A percentile compares a stretch with the other conserved stretches of the same genome.
Conservation (phyloP, 192 early-diverging fungal genomes). For the Gryganskiella cystojenkinii region DNA sequence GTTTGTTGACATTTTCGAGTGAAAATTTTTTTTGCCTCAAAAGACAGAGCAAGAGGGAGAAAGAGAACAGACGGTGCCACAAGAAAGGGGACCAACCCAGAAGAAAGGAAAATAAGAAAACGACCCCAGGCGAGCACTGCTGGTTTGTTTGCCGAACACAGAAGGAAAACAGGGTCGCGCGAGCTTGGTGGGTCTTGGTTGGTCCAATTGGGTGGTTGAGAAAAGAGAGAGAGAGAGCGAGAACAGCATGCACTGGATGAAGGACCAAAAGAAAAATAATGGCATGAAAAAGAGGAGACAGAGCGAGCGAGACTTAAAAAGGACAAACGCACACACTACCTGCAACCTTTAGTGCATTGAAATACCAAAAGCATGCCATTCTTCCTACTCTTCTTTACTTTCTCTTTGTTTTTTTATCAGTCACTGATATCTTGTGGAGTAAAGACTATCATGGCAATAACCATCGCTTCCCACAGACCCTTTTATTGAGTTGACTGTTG, state of each 20-base stretch:
- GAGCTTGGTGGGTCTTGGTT: constrained; percentile 2
- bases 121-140: not conserved
- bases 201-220: constrained; percentile 11
- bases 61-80: constrained; percentile 14
- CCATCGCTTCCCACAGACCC: constrained; percentile 5
- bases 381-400: too few species aligned
- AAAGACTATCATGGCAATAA: too few species aligned
- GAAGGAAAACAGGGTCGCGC: not conserved
- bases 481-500: not conserved
- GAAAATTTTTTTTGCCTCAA: constrained; percentile 24
- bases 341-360: not conserved
- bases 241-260: not conserved
- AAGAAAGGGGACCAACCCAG: constrained; percentile 11
- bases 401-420: not conserved
- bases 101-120: not conserved
- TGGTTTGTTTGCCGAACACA: not conserved
- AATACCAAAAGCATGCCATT: not conserved
- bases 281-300: too few species aligned
- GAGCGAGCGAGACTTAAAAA: too few species aligned
- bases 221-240: not conserved
- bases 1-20: constrained; percentile 39
- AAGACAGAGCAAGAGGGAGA: not conserved
- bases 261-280: too few species aligned
- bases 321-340: too few species aligned
- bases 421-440: too few species aligned